Evolutionary conservation across 1,284 basidiomycete genomes (phyloP).

Genomic region (Apiotrichum brassicae): DNA sequence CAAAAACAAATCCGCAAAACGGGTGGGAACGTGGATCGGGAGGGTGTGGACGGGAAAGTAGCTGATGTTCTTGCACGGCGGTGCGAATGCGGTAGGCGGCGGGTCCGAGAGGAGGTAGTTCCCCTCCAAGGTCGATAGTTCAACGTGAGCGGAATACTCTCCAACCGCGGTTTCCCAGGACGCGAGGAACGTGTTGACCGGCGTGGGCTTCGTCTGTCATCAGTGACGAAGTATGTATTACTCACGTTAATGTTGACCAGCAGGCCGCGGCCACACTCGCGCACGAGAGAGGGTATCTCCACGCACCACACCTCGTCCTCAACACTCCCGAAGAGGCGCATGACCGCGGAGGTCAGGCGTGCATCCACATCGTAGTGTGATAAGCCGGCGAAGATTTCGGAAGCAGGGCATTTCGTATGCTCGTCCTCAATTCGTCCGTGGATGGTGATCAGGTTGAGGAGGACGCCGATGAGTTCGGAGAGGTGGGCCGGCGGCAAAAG

Average conservation of each 20-base stretch:
- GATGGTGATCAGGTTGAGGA: slow-evolving; percentile 58
- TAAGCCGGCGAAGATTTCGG: slow-evolving; percentile 52
- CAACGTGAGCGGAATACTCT: slow-evolving; percentile 62
- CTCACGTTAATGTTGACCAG: slow-evolving; percentile 59
- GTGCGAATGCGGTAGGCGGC: slow-evolving; percentile 17
- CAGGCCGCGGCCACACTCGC: slow-evolving; percentile 54
- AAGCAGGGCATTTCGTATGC: neutral
- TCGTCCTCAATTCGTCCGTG: slow-evolving; percentile 11
- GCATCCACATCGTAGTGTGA: slow-evolving; percentile 66
- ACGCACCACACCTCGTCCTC: slow-evolving; percentile 25
- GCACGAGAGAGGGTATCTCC: slow-evolving; percentile 29
- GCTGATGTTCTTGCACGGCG: slow-evolving; percentile 43
- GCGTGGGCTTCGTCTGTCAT: slow-evolving; percentile 47
- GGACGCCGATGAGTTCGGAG: slow-evolving; percentile 60
- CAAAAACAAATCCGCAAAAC: slow-evolving; percentile 78
- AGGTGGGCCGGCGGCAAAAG: slow-evolving; percentile 60
- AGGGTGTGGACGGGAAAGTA: slow-evolving; percentile 71
- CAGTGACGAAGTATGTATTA: too few relatives aligned
- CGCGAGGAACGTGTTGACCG: slow-evolving; percentile 54
- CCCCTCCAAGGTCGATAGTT: slow-evolving; percentile 56
- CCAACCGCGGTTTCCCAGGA: slow-evolving; percentile 67
- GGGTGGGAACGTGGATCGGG: slow-evolving; percentile 63
- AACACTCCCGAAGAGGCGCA: slow-evolving; percentile 69
- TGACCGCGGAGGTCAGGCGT: slow-evolving; percentile 59
- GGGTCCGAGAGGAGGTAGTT: slow-evolving; percentile 55